Evolutionary conservation across 495 filamentous ascomycete species (phyloP).

Genomic region (Penicillium ochrochloron): DNA sequence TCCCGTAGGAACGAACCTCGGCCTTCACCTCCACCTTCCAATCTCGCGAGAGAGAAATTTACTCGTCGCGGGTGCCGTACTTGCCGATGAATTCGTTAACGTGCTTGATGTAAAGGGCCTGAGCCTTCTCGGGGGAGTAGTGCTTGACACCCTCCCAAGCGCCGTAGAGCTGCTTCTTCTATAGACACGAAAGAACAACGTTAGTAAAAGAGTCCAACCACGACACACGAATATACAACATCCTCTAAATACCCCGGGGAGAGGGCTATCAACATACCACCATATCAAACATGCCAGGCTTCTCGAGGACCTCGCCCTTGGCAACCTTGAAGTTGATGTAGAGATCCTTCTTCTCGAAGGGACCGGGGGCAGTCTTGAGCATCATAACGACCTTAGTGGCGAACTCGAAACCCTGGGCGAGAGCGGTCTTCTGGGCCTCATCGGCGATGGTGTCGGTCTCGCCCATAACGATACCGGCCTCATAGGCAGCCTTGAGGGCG

Average conservation of each 20-base stretch:
- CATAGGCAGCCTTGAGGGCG: constrained; percentile 35
- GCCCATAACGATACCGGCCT: constrained; percentile 25
- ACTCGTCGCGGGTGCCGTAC: constrained; percentile 53
- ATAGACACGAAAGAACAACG: constrained; percentile 8
- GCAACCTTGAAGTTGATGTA: constrained; percentile 66
- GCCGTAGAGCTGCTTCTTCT: constrained; percentile 80
- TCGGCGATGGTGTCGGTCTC: constrained; percentile 26
- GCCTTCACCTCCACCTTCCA: background rate
- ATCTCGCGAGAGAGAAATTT: constrained; percentile 5
- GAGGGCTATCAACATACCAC: constrained; percentile 44
- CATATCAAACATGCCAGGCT: constrained; percentile 57
- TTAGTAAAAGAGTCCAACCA: constrained; percentile 8
- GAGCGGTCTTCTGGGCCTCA: constrained; percentile 25
- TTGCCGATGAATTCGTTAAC: constrained; percentile 70
- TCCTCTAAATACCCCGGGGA: background rate
- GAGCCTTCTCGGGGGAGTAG: constrained; percentile 62
- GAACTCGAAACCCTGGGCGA: constrained; percentile 41
- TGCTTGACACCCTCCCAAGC: constrained; percentile 72
- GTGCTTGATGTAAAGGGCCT: constrained; percentile 74
- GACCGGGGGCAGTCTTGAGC: constrained; percentile 53
- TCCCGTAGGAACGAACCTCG: background rate
- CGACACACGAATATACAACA: no score
- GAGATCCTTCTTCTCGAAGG: constrained; percentile 58
- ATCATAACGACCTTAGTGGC: constrained; percentile 63
- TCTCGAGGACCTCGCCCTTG: constrained; percentile 48